Evolutionary conservation across 352 stramenopile species (phyloP), one percentile per base, ranked within the genome.

Genomic region (Hyaloperonospora arabidopsidis): DNA sequence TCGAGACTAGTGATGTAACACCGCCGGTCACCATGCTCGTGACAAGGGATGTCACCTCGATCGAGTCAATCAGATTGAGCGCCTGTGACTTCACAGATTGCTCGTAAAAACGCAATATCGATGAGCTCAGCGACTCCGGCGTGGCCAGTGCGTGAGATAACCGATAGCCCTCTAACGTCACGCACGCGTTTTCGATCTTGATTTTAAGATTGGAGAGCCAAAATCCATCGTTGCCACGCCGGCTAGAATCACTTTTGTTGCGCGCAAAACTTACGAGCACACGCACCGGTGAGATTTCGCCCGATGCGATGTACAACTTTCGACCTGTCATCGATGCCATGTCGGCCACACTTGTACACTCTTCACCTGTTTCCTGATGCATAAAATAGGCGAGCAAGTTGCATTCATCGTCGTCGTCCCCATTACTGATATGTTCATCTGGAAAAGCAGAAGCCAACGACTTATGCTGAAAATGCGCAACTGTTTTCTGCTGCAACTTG

Each of bases 191-290:
- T 39, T 93, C 82, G 52, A 93, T 91, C 67, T 89, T 85, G 48
- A 93, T 54, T 59, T 91, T 91, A 13, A 93, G 66, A 54, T 91
- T 86, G 0, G 76, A 72, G 12, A 93, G 64, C 83, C 80, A 93
- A 39, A 91, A 93, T 2, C 74, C 67, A 22, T 72, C 67, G 23
- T 59, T 71, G 6, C 43, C 51, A 2, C 18, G 58, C 39, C 65
- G 36, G 12, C 54, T 60, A 17, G 67, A 63, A 48, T 89, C 72
- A 40, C 72, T 72, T 54, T 87, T 87, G 34, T 87, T 79, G 18
- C 79, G 76, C 18, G 68, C 82, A 36, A 93, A 93, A 43, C 76
- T 91, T 28, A 93, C 76, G 14, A 88, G 55, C 0, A 89, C 79
- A 17, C 75, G 73, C 43, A 93, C 78, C 0, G 83, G 83, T 0